Evolutionary conservation across 2,329 filamentous ascomycete species (phyloP), one percentile per base, ranked within the genome.

Genomic region (Didymella glomerata): DNA sequence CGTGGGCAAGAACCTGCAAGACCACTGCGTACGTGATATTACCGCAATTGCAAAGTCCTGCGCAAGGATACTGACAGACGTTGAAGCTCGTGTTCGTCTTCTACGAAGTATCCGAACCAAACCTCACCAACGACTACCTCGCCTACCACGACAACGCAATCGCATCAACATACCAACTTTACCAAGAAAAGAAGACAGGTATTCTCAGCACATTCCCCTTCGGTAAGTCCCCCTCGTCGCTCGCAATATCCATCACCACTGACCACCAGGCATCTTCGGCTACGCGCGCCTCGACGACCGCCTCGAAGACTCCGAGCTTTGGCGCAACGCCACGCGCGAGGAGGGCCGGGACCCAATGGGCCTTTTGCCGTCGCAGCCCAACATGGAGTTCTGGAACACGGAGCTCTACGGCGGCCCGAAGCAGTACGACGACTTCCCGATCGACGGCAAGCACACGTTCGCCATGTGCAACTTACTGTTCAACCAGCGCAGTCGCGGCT

Each of bases 1-100:
- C 25, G 86, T 90, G 0, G 88, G 88, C 1, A 82, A 82, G 58
- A 88, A 90, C 71, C 79, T 90, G 2, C 81, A 86, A 54, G 88
- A 90, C 68, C 86, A 88, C 47, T 82, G 83, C n/a, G 83, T 82
- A 44, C 24, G 41, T 10, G 10, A 25, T 2, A 9, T 3, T 14
- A 25, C 6, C 24, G 13, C 14, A 22, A 2, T 5, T 1, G 3
- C 11, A 6, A 41, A 22, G 3, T 14, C 1, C 1, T n/a, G 4
- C 24, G 14, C 22, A 25, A 10, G 3, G 1, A 44, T n/a, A n/a
- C 41, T 44, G 14, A 44, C 24, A n/a, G 18, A 34, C 30, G 27
- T 13, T 79, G 82, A 32, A 71, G 62, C 65, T 76, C 49, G 68
- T 65, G 50, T 87, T 88, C 70, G 83, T 85, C 53, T 88, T 85